phyloP scores from a whole-genome alignment of 495 filamentous ascomycete genomes.

The Aspergillus bridgeri region DNA sequence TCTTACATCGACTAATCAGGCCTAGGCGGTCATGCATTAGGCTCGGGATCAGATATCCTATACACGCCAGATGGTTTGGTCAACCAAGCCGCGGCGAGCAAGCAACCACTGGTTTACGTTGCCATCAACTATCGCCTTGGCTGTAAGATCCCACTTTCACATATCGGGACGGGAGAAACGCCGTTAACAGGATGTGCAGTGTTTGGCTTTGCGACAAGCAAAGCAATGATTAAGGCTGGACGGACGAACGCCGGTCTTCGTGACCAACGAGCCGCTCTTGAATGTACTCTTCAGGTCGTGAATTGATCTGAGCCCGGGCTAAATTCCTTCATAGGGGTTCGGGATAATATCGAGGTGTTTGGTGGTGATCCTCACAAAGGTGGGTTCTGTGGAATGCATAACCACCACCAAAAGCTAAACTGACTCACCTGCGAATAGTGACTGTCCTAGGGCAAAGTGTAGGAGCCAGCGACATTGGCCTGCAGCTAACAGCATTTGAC shows the following conservation, averaged over 20 bases:
- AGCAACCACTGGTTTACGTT: conserved; percentile 37
- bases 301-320: background rate
- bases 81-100: conserved; percentile 29
- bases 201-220: conserved; percentile 27
- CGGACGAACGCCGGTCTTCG: conserved; percentile 25
- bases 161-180: background rate
- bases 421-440: conserved; percentile 4
- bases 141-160: conserved; percentile 5
- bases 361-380: conserved; percentile 29
- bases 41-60: conserved; percentile 32
- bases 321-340: conserved; percentile 20
- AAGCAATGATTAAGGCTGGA: conserved; percentile 17
- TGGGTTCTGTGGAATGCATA: background rate
- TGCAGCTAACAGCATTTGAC: conserved; percentile 40
- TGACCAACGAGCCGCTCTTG: conserved; percentile 27
- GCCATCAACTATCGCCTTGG: conserved; percentile 45
- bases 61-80: conserved; percentile 41
- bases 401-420: background rate
- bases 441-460: conserved; percentile 30
- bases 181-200: background rate
- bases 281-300: conserved; percentile 14
- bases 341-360: conserved; percentile 30
- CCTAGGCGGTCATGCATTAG: conserved; percentile 32
- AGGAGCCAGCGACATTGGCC: conserved; percentile 34
- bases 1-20: background rate